A percentile compares a stretch with the other conserved stretches of the same genome.
phyloP scores from a whole-genome alignment of 2,329 filamentous ascomycete species.

The Paraphaeosphaeria sporulosa region DNA sequence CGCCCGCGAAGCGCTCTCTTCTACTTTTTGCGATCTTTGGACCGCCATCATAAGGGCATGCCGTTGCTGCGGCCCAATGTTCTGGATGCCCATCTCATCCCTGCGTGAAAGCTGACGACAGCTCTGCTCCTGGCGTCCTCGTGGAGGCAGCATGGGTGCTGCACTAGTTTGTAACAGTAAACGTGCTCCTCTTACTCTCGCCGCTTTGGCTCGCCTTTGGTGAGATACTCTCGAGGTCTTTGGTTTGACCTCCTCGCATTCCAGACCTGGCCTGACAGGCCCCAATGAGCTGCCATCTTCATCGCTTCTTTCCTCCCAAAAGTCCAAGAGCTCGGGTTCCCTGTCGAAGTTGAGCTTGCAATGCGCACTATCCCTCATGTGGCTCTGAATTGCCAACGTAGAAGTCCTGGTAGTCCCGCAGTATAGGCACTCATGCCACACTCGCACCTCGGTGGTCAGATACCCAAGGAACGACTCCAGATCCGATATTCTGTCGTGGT shows the following conservation, averaged over 20 bases:
- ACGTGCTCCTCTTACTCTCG: constrained; percentile 7
- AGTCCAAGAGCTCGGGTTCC: constrained; percentile 45
- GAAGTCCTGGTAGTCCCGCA: constrained; percentile 38
- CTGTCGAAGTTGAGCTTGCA: constrained; percentile 43
- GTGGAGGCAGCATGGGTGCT: background rate
- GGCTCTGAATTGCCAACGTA: constrained; percentile 36
- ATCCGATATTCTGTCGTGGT: constrained; percentile 31
- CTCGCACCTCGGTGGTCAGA: constrained; percentile 33
- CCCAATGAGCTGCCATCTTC: background rate
- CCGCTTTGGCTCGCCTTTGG: constrained; percentile 10
- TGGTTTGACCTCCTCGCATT: constrained; percentile 10
- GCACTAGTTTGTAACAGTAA: constrained; percentile 9
- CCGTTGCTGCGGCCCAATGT: constrained; percentile 24
- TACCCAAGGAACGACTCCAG: constrained; percentile 41
- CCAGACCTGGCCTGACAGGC: background rate
- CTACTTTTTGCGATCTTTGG: constrained; percentile 30
- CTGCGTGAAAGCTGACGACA: constrained; percentile 23
- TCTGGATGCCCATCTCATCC: constrained; percentile 26
- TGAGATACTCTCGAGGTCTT: constrained; percentile 14
- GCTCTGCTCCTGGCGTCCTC: constrained; percentile 5
- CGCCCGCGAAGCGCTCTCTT: constrained; percentile 21
- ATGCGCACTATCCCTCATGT: constrained; percentile 48
- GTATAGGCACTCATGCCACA: constrained; percentile 47
- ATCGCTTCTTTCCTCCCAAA: constrained; percentile 30
- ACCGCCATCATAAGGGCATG: constrained; percentile 26